Conservation (phyloP, 2,329 filamentous ascomycete species). For the Phialophora tarda region DNA sequence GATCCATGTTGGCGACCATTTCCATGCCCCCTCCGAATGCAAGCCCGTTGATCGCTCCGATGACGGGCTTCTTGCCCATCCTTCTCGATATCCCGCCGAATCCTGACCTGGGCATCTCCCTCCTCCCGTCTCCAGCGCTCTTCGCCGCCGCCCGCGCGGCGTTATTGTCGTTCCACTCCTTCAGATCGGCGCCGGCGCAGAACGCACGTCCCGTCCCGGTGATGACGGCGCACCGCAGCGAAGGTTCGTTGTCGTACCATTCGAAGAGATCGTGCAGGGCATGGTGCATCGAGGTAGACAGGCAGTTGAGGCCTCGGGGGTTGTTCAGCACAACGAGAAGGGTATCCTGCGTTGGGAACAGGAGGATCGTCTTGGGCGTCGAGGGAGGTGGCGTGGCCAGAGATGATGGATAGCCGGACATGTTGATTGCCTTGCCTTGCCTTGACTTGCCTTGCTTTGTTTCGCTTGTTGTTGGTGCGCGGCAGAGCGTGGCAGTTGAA, state of each 20-base stretch:
- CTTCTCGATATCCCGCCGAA: constrained; percentile 59
- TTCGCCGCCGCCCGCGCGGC: constrained; percentile 21
- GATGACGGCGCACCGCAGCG: constrained; percentile 49
- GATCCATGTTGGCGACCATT: constrained; percentile 74
- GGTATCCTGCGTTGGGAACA: constrained; percentile 52
- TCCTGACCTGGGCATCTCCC: constrained; percentile 42
- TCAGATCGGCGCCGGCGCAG: constrained; percentile 54
- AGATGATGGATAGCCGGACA: constrained; percentile 19
- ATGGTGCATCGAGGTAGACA: constrained; percentile 47
- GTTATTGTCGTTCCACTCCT: constrained; percentile 47
- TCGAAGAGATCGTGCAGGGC: constrained; percentile 50
- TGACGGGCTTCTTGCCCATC: constrained; percentile 72
- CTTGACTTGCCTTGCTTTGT: background rate
- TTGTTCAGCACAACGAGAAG: constrained; percentile 55
- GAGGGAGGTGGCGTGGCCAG: constrained; percentile 44
- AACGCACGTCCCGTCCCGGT: constrained; percentile 53
- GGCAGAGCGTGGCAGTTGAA: background rate
- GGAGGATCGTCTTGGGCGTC: constrained; percentile 44
- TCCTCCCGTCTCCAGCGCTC: constrained; percentile 15
- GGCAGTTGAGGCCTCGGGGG: constrained; percentile 52
- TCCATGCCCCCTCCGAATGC: constrained; percentile 78
- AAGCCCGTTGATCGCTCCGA: constrained; percentile 76
- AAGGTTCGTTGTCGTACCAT: constrained; percentile 54
- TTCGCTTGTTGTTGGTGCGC: background rate
- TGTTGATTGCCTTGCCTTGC: background rate